Conservation (phyloP, 2,329 filamentous ascomycete species). For the Penicillium polonicum region DNA sequence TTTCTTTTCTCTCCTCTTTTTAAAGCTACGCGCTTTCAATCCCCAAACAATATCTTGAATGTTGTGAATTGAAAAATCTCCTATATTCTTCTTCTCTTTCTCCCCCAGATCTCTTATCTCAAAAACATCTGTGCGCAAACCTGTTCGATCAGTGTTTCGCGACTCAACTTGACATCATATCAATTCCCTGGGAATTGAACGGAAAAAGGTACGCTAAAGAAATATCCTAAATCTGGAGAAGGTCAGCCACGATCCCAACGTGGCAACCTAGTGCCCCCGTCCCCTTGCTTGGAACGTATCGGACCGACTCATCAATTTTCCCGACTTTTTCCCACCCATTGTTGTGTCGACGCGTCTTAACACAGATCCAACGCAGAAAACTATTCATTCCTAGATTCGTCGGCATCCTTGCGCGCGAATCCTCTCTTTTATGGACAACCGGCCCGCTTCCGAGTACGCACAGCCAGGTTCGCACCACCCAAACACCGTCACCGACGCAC, state of each 20-base stretch:
- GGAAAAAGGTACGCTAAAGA: not conserved
- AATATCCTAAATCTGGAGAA: slow-evolving; percentile 2
- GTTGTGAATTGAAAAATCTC: slow-evolving; percentile 1
- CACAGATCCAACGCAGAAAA: slow-evolving; percentile 27
- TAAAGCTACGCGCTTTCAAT: not conserved
- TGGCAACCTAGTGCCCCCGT: slow-evolving; percentile 17
- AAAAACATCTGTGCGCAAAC: slow-evolving; percentile 2
- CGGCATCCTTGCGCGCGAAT: slow-evolving; percentile 20
- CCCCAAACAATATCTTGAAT: not conserved
- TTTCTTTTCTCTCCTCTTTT: slow-evolving; percentile 9
- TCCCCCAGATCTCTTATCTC: slow-evolving; percentile 8
- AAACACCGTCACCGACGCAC: slow-evolving; percentile 54
- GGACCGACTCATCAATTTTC: slow-evolving; percentile 23
- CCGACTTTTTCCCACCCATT: slow-evolving; percentile 27
- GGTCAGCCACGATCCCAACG: slow-evolving; percentile 20
- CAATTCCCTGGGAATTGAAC: slow-evolving; percentile 2
- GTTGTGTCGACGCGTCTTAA: slow-evolving; percentile 33
- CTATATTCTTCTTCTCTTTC: slow-evolving; percentile 12
- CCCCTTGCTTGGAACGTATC: slow-evolving; percentile 24
- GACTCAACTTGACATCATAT: not conserved
- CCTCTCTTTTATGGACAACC: slow-evolving; percentile 56
- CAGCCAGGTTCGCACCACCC: slow-evolving; percentile 78
- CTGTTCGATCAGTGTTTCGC: slow-evolving; percentile 7
- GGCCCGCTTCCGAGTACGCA: slow-evolving; percentile 71
- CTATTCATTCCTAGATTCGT: slow-evolving; percentile 5